Evolutionary conservation across 306 rosid genomes (phyloP).

Genomic region (Coriaria nepalensis): DNA sequence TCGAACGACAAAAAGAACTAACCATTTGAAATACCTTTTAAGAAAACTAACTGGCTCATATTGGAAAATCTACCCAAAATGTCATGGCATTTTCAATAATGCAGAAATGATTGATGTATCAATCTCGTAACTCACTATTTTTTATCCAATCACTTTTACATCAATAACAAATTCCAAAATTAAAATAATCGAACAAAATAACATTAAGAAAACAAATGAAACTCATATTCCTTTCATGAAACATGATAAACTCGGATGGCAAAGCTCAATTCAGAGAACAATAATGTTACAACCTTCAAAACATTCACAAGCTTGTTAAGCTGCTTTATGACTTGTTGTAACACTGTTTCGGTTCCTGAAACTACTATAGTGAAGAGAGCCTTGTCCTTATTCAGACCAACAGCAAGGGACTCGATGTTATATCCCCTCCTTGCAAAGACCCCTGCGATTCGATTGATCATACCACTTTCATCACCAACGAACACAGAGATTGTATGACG

Average conservation of each 20-base stretch:
- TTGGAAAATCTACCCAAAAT: too few species aligned
- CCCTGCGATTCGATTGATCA: slow-evolving; percentile 53
- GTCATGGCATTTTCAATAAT: too few species aligned
- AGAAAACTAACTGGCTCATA: too few species aligned
- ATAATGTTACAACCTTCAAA: slow-evolving; percentile 23
- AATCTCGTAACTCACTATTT: too few species aligned
- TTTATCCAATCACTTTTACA: too few species aligned
- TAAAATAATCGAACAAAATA: too few species aligned
- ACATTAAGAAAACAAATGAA: too few species aligned
- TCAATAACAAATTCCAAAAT: too few species aligned
- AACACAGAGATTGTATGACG: slow-evolving; percentile 49
- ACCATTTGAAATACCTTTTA: too few species aligned
- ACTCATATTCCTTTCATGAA: neutral
- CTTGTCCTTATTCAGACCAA: slow-evolving; percentile 49
- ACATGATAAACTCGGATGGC: neutral
- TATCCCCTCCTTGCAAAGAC: slow-evolving; percentile 57
- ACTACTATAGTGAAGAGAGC: slow-evolving; percentile 58
- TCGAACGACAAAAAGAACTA: too few species aligned
- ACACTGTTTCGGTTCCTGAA: slow-evolving; percentile 37
- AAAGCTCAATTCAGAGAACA: neutral
- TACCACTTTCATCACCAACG: slow-evolving; percentile 63
- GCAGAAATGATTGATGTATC: too few species aligned
- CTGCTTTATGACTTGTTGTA: slow-evolving; percentile 48
- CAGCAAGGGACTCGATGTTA: slow-evolving; percentile 56
- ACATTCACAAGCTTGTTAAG: slow-evolving; percentile 53